Evolutionary conservation across 257 asterid species (phyloP), one percentile per base, ranked within the genome.

Genomic region (Salvia splendens): DNA sequence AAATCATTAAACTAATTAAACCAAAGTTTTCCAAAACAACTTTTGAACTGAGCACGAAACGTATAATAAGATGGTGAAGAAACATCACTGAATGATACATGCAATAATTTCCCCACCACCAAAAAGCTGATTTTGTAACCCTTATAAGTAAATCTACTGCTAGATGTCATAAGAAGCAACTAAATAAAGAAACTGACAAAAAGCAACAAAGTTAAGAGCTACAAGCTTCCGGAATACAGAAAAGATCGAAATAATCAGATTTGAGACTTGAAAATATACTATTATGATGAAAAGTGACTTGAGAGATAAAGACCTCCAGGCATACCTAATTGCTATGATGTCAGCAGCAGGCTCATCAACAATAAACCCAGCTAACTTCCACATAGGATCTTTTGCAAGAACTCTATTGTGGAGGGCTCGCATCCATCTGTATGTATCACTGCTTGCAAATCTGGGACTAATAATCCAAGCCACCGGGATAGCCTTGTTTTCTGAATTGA

Each of bases 401-500:
- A 91, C 95, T 87, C 95, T 85, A 57, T 88, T 82, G 75, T 82
- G 84, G 46, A 94, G 89, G 58, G 96, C 96, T 51, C 95, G 85
- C 95, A 91, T 88, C 97, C 99, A 91, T 82, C 89, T 83, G 69
- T 81, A 80, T 8, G 84, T 59, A 63, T 86, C 91, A 61, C 77
- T 81, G 71, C 84, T 80, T 68, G 95, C 76, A 85, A 75, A 85
- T 65, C 83, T 75, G 61, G 97, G 86, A 38, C 96, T 49, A 64
- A 94, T 77, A 62, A 94, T 76, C 99, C 99, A 94, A 66, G 99
- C 97, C 59, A 94, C 96, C 8, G 97, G 99, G 28, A 94, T 88
- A 84, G 96, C 96, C 95, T 88, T 91, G 89, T 88, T 94, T 76
- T 91, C 93, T 61, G 88, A 86, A 85, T 91, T 94, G 95, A 91